Percentiles rank a stretch among this genome's conserved stretches.
Evolutionary conservation across 345 rosid genomes (phyloP).

Genomic region (Sonneratia alba): DNA sequence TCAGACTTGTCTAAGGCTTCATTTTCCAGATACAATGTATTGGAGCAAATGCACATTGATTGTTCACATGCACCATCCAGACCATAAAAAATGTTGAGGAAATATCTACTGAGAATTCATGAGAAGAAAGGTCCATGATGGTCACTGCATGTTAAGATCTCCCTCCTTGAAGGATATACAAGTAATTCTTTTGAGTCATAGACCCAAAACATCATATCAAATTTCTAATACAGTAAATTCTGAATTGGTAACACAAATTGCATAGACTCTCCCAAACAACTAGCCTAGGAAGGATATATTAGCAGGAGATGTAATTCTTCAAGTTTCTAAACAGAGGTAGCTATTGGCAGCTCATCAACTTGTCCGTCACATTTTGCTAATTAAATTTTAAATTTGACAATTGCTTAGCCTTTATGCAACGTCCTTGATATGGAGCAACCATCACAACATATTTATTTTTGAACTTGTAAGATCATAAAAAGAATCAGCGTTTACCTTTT

Average conservation of each 20-base stretch:
- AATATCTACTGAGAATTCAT: neutral
- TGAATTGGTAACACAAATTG: too few relatives aligned
- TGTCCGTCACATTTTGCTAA: neutral
- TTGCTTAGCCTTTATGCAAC: neutral
- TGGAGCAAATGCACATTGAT: neutral
- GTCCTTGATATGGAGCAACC: neutral
- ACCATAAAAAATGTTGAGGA: neutral
- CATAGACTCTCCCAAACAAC: too few relatives aligned
- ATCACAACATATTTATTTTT: neutral
- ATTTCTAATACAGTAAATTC: neutral
- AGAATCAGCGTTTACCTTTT: slow-evolving; percentile 44
- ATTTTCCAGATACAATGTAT: too few relatives aligned
- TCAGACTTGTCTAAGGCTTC: too few relatives aligned
- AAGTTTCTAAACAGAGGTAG: neutral
- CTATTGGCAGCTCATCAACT: neutral
- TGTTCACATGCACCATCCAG: neutral
- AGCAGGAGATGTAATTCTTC: neutral
- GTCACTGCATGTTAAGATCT: neutral
- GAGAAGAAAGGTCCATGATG: neutral
- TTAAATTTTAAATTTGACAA: neutral
- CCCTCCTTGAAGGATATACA: neutral
- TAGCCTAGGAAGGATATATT: too few relatives aligned
- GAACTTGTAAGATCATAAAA: neutral
- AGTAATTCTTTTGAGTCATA: neutral
- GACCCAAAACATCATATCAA: neutral